phyloP scores from a whole-genome alignment of 2,329 filamentous ascomycete species.

The Epichloe sibirici region DNA sequence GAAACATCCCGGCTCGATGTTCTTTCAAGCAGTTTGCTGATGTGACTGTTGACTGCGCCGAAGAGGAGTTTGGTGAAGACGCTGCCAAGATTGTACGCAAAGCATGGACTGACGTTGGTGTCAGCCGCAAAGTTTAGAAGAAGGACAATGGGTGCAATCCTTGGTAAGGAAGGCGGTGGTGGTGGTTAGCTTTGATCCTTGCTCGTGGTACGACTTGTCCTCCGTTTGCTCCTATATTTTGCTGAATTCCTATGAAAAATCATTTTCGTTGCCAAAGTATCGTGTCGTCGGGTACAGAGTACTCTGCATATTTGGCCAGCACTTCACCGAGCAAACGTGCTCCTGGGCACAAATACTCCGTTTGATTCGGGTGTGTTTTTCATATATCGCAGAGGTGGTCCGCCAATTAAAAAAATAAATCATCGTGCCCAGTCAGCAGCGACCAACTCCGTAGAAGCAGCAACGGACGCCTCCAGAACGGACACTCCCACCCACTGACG shows the following conservation, averaged over 20 bases:
- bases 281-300: no score
- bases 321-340: no score
- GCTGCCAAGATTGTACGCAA: slow-evolving; percentile 31
- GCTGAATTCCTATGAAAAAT: background rate
- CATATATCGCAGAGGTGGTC: no score
- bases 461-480: no score
- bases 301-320: no score
- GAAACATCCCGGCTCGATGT: slow-evolving; percentile 26
- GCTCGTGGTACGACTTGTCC: background rate
- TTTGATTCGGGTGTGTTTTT: no score
- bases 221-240: background rate
- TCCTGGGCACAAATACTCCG: no score
- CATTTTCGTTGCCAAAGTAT: no score
- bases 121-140: slow-evolving; percentile 16
- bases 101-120: slow-evolving; percentile 37
- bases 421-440: no score
- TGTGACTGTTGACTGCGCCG: slow-evolving; percentile 32
- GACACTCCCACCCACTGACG: no score
- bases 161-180: slow-evolving; percentile 1
- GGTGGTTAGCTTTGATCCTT: background rate
- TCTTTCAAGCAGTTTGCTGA: slow-evolving; percentile 38
- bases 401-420: no score
- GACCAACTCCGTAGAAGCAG: no score
- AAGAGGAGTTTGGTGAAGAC: slow-evolving; percentile 28
- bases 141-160: slow-evolving; percentile 5